These are phyloP conservation scores for Odontarrhena argentea DNA, from an alignment of 345 rosid genomes.

Conservation along the genomic window DNA sequence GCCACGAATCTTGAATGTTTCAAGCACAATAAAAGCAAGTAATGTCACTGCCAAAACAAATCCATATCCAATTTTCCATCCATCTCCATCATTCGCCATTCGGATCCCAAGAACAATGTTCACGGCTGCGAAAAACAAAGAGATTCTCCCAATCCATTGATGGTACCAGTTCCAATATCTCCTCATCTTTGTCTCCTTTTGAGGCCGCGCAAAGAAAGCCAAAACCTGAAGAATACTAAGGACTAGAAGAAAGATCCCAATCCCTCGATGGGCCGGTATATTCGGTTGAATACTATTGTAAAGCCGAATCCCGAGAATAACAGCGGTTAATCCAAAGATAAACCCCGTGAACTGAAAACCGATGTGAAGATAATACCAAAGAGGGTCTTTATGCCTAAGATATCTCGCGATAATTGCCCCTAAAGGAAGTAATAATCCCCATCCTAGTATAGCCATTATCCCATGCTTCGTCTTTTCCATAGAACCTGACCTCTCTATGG, in stretches of 20 bases:
- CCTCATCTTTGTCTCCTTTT: constrained; percentile 69
- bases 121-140: constrained; percentile 74
- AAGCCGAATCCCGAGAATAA: constrained; percentile 69
- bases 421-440: constrained; percentile 78
- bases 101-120: constrained; percentile 74
- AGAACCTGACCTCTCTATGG: constrained; percentile 36
- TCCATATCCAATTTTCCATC: constrained; percentile 80
- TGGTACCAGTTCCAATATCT: constrained; percentile 92
- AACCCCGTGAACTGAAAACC: constrained; percentile 69
- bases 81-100: constrained; percentile 56
- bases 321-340: constrained; percentile 60
- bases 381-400: constrained; percentile 79
- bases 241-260: constrained; percentile 72
- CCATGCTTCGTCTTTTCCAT: constrained; percentile 76
- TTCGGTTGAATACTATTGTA: constrained; percentile 52
- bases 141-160: constrained; percentile 75
- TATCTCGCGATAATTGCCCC: constrained; percentile 84
- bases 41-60: constrained; percentile 59
- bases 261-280: constrained; percentile 75
- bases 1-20: constrained; percentile 50
- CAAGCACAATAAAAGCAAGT: constrained; percentile 58
- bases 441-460: constrained; percentile 62
- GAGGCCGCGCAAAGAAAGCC: constrained; percentile 79
- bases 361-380: constrained; percentile 84
- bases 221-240: constrained; percentile 86